Base-by-base conservation (phyloP, 768 basidiomycete genomes). In the Cyathus striatus region DNA sequence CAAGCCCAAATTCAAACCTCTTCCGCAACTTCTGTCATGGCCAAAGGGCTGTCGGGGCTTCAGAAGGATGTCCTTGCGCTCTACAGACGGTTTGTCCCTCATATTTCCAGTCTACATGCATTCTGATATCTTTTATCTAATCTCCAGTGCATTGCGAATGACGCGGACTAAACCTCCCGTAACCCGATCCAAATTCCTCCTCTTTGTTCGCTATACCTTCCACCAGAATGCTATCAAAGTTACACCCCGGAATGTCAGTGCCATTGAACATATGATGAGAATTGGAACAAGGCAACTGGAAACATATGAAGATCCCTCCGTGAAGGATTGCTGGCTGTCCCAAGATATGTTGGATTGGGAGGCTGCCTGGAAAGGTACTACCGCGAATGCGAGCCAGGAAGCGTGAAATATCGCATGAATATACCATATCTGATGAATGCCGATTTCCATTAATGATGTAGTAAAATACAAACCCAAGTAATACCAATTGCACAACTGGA, bases 251-350 rank as follows among this genome's bases (percentile, higher is more conserved):
- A 76, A 87, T 42, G 68, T 90, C 46, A 70, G 72, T 42, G 76
- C 76, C 6, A 75, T 91, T 26, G 89, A 92, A 51, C 83, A 90
- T 57, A 67, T 90, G 24, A 56, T 92, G n/a, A 75, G 89, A 36
- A 78, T 76, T 42, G 85, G 85, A 2, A 61, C 52, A 38, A 69
- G 80, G 47, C 85, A 88, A 50, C 52, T 90, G 27, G 85, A 87
- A 53, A 69, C 73, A 60, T 88, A 80, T 50, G 83, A 88, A 61
- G 75, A 74, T 42, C 54, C 68, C 5, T 72, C 73, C 3, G 84
- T 90, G 42, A 83, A 69, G 50, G 83, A 90, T 54, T 88, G 85
- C 54, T 83, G 77, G 66, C 76, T 90, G 22, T 87, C 84, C 10
- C 66, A 69, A 40, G 77, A 77, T 34, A 90, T 90, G 86, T 51